These are phyloP conservation scores for Nicotiana obtusifolia DNA, from an alignment of 257 asterid genomes.

Conservation along the genomic window DNA sequence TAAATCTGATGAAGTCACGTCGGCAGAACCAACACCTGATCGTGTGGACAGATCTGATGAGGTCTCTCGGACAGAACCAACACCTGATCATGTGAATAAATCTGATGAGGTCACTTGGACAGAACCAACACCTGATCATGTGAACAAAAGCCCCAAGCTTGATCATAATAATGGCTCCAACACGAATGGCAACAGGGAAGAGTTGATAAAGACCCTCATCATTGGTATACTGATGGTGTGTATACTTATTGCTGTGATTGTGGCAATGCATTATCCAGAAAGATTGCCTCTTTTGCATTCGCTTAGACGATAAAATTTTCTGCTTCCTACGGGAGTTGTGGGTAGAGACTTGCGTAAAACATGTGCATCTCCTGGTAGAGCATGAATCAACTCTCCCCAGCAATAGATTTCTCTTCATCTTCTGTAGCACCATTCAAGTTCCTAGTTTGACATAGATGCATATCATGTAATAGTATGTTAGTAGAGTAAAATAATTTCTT, in stretches of 20 bases:
- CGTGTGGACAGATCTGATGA: background rate
- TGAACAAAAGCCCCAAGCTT: background rate
- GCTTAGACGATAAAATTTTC: background rate
- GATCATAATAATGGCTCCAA: background rate
- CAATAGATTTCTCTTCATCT: background rate
- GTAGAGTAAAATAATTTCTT: background rate
- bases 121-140: background rate
- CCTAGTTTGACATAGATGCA: background rate
- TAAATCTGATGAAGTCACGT: background rate
- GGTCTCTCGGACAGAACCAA: background rate
- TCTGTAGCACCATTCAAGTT: background rate
- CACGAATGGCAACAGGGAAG: background rate
- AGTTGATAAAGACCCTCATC: conserved; percentile 9
- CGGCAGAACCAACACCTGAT: background rate
- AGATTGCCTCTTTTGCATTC: background rate
- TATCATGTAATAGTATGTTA: background rate
- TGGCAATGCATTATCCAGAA: conserved; percentile 10
- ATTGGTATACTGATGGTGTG: conserved; percentile 15
- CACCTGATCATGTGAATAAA: background rate
- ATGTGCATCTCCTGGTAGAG: background rate
- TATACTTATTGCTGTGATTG: conserved; percentile 12
- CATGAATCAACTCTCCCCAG: background rate
- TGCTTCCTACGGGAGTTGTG: background rate
- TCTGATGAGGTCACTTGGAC: background rate
- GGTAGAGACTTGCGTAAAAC: background rate